phyloP scores from a whole-genome alignment of 441 rosid species.

The Macaranga tanarius region DNA sequence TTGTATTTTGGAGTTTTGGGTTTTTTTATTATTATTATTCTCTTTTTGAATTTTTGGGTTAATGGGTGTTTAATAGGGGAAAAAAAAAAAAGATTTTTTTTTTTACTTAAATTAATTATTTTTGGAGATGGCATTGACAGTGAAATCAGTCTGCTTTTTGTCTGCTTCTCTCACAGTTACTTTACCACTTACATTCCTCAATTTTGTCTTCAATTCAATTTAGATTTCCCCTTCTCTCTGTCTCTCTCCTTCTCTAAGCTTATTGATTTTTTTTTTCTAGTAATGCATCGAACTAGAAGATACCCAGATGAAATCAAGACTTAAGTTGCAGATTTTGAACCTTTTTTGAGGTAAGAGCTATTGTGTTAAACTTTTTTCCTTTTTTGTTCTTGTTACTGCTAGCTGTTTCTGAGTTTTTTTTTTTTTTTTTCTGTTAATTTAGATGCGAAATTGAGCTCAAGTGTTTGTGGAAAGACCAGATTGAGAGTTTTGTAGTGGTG shows the following conservation, averaged over 20 bases:
- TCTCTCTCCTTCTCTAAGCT: conserved; percentile 17
- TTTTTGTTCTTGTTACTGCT: conserved; percentile 14
- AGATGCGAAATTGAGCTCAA: conserved; percentile 31
- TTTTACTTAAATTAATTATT: background rate
- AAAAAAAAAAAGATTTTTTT: no score
- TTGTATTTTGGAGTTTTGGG: conserved; percentile 9
- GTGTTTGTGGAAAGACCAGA: conserved; percentile 34
- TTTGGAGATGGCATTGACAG: conserved; percentile 32
- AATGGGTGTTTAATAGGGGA: background rate
- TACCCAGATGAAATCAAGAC: conserved; percentile 33
- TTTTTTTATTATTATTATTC: conserved; percentile 5
- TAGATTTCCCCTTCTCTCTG: conserved; percentile 4
- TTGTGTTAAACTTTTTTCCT: conserved; percentile 11
- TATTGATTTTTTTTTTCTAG: conserved; percentile 29
- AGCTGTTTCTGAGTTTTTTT: conserved; percentile 22
- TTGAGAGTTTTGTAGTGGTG: conserved; percentile 24
- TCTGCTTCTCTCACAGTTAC: conserved; percentile 33
- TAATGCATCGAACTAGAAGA: conserved; percentile 30
- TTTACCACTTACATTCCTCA: conserved; percentile 36
- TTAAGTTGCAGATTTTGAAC: conserved; percentile 30
- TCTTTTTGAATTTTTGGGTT: background rate
- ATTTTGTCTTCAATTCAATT: conserved; percentile 44
- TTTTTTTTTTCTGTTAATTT: conserved; percentile 15
- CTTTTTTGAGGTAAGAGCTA: conserved; percentile 39
- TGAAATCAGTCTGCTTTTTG: conserved; percentile 45